Evolutionary conservation across 2,329 filamentous ascomycete species (phyloP).

Genomic region (Verticillium klebahnii): DNA sequence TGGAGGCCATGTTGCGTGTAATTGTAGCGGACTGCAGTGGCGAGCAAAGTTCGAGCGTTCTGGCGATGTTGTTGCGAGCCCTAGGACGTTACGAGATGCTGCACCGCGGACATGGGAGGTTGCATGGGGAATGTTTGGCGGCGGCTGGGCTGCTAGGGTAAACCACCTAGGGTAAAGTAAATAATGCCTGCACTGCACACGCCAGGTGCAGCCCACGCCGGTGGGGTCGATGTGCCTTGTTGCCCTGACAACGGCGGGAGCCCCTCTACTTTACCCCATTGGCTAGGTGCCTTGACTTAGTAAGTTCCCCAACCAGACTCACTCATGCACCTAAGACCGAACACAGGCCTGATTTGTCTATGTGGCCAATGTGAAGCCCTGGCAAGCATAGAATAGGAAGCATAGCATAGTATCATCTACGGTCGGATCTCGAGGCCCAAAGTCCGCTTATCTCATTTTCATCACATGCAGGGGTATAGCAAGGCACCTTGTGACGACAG

Average conservation of each 20-base stretch:
- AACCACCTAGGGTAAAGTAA: conserved; percentile 1
- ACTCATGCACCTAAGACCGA: no score
- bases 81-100: not conserved
- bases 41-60: not conserved
- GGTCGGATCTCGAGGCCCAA: no score
- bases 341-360: no score
- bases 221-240: not conserved
- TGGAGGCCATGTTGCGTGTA: conserved; percentile 9
- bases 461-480: no score
- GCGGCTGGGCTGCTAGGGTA: not conserved
- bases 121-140: not conserved
- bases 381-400: no score
- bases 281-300: no score
- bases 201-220: conserved; percentile 2
- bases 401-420: no score
- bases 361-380: no score
- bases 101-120: not conserved
- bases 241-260: not conserved
- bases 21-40: not conserved
- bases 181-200: conserved; percentile 7
- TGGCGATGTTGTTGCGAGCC: not conserved
- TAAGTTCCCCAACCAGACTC: no score
- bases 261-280: no score
- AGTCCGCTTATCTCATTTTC: no score
- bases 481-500: no score